A percentile compares a stretch with the other conserved stretches of the same genome.
These are phyloP conservation scores for Macrocybe sp. DNA, from an alignment of 1,284 basidiomycete species.

Conservation along the genomic window DNA sequence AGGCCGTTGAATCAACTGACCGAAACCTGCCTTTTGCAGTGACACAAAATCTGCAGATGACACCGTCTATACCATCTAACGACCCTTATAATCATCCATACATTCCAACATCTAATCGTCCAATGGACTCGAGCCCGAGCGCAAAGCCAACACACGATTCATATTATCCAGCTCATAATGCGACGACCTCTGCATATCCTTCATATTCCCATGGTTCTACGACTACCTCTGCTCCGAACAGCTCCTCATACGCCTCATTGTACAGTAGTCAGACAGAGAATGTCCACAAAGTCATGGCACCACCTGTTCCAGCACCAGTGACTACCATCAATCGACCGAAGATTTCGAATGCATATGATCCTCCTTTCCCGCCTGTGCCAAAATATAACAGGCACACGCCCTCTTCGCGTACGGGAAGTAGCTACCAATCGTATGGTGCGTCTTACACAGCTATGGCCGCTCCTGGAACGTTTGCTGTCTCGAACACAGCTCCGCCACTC, in stretches of 20 bases:
- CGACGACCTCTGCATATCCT: not conserved
- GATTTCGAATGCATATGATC: conserved; percentile 72
- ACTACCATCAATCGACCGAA: conserved; percentile 52
- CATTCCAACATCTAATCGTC: conserved; percentile 6
- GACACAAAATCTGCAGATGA: not conserved
- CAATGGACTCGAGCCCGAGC: too few relatives aligned
- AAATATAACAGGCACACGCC: conserved; percentile 36
- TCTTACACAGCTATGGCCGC: conserved; percentile 13
- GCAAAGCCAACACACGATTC: conserved; percentile 14
- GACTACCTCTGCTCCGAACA: conserved; percentile 1
- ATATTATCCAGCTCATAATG: conserved; percentile 15
- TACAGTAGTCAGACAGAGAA: too few relatives aligned
- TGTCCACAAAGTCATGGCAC: conserved; percentile 14
- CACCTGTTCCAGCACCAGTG: conserved; percentile 32
- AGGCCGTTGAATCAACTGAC: too few relatives aligned
- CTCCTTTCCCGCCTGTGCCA: conserved; percentile 59
- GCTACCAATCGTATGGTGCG: conserved; percentile 12
- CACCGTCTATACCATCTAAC: conserved; percentile 4
- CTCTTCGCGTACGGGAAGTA: conserved; percentile 16
- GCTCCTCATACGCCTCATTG: conserved; percentile 11
- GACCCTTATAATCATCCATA: conserved; percentile 10
- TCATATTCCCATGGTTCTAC: too few relatives aligned
- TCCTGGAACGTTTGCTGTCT: conserved; percentile 4
- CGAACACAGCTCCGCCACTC: conserved; percentile 6
- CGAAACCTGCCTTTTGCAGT: too few relatives aligned